Evolutionary conservation across 768 basidiomycete genomes (phyloP), one percentile per base, ranked within the genome.

Genomic region (Tricholoma bakamatsutake): DNA sequence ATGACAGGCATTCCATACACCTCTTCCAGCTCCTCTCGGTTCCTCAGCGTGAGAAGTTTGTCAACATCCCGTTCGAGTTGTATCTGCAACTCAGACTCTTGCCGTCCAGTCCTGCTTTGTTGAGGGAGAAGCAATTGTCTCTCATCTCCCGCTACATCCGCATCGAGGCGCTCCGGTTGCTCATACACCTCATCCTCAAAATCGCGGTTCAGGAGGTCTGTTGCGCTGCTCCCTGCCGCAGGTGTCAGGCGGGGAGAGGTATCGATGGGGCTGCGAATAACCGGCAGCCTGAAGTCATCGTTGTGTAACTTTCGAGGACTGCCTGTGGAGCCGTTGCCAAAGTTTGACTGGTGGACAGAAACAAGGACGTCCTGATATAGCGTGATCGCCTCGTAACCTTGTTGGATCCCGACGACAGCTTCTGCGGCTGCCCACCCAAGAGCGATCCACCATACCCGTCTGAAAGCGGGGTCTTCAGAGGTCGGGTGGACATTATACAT

Each of bases 1-100:
- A 93, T 83, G 37, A 87, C 76, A 2, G 91, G 87, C n/a, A 88
- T 68, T 1, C 90, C 90, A 62, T 90, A 92, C 5, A 90, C 76
- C 49, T 83, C 82, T 65, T 92, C 90, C 37, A 93, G 69, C 56
- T 93, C 91, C 64, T 88, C 85, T 40, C 90, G 73, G 17, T 75
- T 77, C 62, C 84, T 85, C 52, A 89, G 67, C 1, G 76, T 72
- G 39, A 89, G 66, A 21, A 93, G 69, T 64, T 81, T 74, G 27
- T 89, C 84, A 33, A 92, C 71, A 65, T 90, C 87, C 40, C 76
- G 72, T 56, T 89, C 84, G 31, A 88, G 76, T 54, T 80, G 81
- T 35, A 61, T 46, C 54, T 69, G 56, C 17, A 52, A 12, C n/a
- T 53, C 47, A 15, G 13, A 45, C 9, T 52, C 52, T 6, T 49